Evolutionary conservation across 257 asterid genomes (phyloP), one percentile per base, ranked within the genome.

Genomic region (Fraxinus pennsylvanica): DNA sequence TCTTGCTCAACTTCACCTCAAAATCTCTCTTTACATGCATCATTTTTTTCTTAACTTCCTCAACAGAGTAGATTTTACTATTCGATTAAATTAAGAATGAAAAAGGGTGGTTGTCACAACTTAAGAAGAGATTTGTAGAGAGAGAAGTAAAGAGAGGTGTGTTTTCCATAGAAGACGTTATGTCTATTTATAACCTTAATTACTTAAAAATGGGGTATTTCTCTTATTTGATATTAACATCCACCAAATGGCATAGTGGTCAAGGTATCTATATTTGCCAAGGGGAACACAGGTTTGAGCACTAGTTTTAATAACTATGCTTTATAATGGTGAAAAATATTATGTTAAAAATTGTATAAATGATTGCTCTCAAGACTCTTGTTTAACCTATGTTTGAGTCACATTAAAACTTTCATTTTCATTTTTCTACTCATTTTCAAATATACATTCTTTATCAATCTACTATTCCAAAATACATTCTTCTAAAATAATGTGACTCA

Each of bases 1-100:
- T 78, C 59, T 79, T 84, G 67, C 21, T 68, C 54, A 86, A 78
- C 39, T 57, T 82, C 36, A 90, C 95, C 77, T 71, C 74, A 6
- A 91, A 83, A 2, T 69, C 82, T 70, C 76, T 71, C 8, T 27
- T 61, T 57, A 71, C 63, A 52, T 14, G 65, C 82, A 78, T 86
- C 83, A 84, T 77, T 74, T 79, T 74, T 22, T 15, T 92, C 5
- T 33, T 59, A 61, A 61, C 68, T 61, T 61, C 68, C 68, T 61
- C 33, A 61, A 61, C 68, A 9, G 22, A 22, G 33, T 61, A 22
- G 30, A 59, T 59, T 52, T 3, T 15, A 52, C 79, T 71, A 9
- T 17, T 52, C 9, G 61, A 14, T 52, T 52, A 52, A 17, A 52
- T 52, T 52, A 15, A 52, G 29, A 59, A 21, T 59, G 29, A 19